A percentile compares a stretch with the other conserved stretches of the same genome.
Evolutionary conservation across 345 rosid genomes (phyloP).

Genomic region (Syzygium oleosum): DNA sequence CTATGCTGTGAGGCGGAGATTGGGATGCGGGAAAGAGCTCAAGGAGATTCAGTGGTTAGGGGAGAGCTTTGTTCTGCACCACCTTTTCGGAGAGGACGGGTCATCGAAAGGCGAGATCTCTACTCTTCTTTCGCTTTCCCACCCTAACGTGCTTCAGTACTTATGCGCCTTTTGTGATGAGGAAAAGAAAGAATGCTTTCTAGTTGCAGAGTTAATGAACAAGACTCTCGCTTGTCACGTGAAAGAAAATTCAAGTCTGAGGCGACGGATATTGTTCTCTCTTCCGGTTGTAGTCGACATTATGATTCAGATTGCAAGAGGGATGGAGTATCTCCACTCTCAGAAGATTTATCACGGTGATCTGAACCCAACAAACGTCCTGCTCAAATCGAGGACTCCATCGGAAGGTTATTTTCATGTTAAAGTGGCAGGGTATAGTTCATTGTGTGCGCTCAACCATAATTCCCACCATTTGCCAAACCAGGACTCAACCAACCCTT

Average conservation of each 20-base stretch:
- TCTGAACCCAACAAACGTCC: constrained; percentile 54
- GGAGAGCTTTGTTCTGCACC: constrained; percentile 57
- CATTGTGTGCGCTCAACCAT: constrained; percentile 21
- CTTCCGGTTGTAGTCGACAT: constrained; percentile 70
- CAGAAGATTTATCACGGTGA: constrained; percentile 57
- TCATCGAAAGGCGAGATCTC: constrained; percentile 50
- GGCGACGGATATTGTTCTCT: constrained; percentile 44
- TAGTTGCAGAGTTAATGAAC: constrained; percentile 78
- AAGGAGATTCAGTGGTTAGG: constrained; percentile 96
- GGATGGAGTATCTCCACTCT: constrained; percentile 86
- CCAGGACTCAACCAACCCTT: constrained; percentile 29
- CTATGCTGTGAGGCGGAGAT: constrained; percentile 58
- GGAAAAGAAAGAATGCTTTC: constrained; percentile 60
- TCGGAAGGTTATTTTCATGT: constrained; percentile 68
- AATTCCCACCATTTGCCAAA: constrained; percentile 16
- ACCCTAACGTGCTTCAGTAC: constrained; percentile 71
- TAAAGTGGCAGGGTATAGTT: constrained; percentile 68
- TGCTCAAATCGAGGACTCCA: constrained; percentile 52
- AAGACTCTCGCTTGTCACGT: constrained; percentile 56
- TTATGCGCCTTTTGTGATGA: constrained; percentile 71
- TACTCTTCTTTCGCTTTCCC: constrained; percentile 58
- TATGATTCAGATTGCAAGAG: constrained; percentile 87
- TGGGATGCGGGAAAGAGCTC: constrained; percentile 53
- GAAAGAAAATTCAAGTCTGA: constrained; percentile 65
- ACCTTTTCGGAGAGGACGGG: constrained; percentile 48